Evolutionary conservation across 169 alveolate genomes (phyloP).

Genomic region (Ichthyophthirius multifiliis): DNA sequence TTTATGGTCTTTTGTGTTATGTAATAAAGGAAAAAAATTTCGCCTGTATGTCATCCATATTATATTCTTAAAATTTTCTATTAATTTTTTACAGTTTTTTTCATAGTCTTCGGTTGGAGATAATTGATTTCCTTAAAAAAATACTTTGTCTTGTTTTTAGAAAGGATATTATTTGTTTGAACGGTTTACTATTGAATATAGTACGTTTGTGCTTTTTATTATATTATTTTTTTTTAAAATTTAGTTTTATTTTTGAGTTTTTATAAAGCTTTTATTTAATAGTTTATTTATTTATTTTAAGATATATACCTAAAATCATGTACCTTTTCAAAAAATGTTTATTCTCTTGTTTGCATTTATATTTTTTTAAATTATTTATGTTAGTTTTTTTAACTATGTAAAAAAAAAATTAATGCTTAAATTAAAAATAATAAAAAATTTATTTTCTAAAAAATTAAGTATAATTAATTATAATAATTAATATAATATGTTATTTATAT

Average conservation of each 20-base stretch:
- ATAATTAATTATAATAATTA: too few species aligned
- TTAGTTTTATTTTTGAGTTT: background rate
- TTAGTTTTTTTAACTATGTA: too few species aligned
- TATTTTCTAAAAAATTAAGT: too few species aligned
- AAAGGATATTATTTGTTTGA: background rate
- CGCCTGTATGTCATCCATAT: slow-evolving; percentile 36
- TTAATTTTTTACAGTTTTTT: background rate
- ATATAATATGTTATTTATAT: too few species aligned
- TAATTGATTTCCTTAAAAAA: background rate
- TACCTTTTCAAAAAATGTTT: background rate
- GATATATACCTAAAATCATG: background rate
- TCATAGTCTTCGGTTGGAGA: background rate
- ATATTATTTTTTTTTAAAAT: background rate
- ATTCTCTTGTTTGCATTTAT: background rate
- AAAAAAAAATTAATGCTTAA: too few species aligned
- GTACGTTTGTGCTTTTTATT: background rate
- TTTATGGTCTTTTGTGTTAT: background rate
- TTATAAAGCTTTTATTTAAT: background rate
- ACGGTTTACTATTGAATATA: background rate
- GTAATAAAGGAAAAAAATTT: slow-evolving; percentile 20
- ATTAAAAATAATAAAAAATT: too few species aligned
- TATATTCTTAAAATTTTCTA: background rate
- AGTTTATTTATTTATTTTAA: background rate
- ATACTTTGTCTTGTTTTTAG: background rate
- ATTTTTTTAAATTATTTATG: too few species aligned